Evolutionary conservation across 805 yeast genomes (phyloP), one percentile per base, ranked within the genome.

Genomic region (Nakazawaea sp.): DNA sequence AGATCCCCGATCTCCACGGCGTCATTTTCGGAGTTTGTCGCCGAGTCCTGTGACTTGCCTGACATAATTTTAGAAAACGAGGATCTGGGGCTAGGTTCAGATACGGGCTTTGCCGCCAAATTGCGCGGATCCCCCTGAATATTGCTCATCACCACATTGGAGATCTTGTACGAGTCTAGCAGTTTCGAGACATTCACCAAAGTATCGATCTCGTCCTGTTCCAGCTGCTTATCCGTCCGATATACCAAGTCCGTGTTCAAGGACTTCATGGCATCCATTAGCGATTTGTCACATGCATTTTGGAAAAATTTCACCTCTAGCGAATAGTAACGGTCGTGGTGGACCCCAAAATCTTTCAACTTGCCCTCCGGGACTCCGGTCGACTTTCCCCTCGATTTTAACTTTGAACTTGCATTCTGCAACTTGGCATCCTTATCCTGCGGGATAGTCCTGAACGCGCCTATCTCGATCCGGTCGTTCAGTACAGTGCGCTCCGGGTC

Each of bases 381-480:
- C 30, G n/a, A 41, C 44, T 16, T 26, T n/a, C 16, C 11, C 23
- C 12, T 29, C 15, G 10, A 8, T 10, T 20, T 30, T 23, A 21
- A 4, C 12, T n/a, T 27, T 2, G n/a, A 19, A 15, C 47, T 38
- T 12, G 45, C 46, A 18, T 45, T 52, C 24, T 12, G 4, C 11
- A 24, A 18, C 15, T 30, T 13, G 13, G 10, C 41, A 23, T 45
- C 41, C 4, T 55, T 50, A 11, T 28, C 44, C 21, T 46, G 45
- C 1, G 70, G 63, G 31, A 72, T 72, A 0, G 96, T 85, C 53
- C 96, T 62, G 53, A 87, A 88, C 1, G 96, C 96, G 1, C 96
- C 96, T 39, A 88, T 82, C 32, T 84, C 92, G 10, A 88, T 79
- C 41, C 65, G 68, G 0, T 81, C 81, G 35, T 80, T 75, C 11